phyloP scores from a whole-genome alignment of 2,329 filamentous ascomycete genomes.

The Didymella sp. region DNA sequence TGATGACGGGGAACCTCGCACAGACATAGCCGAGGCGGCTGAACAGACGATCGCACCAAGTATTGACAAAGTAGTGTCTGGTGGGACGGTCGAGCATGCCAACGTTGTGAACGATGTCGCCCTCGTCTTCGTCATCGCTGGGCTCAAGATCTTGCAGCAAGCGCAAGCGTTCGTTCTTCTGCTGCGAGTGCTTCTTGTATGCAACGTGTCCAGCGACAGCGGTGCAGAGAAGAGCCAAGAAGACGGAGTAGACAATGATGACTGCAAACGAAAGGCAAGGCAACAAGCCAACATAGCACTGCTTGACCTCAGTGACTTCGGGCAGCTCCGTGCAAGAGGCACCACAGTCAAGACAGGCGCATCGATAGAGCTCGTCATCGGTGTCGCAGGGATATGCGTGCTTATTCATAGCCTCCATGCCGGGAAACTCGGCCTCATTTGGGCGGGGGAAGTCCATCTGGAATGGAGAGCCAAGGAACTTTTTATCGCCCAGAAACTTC shows the following conservation, averaged over 20 bases:
- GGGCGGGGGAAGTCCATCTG: constrained; percentile 89
- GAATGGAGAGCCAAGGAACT: constrained; percentile 89
- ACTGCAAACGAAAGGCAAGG: constrained; percentile 94
- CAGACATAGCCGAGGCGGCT: constrained; percentile 79
- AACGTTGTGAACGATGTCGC: constrained; percentile 77
- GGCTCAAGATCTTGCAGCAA: constrained; percentile 82
- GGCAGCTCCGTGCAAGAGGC: constrained; percentile 84
- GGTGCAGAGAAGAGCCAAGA: constrained; percentile 71
- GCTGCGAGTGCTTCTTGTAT: constrained; percentile 74
- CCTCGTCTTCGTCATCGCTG: constrained; percentile 94
- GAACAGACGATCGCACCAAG: constrained; percentile 80
- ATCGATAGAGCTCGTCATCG: constrained; percentile 82
- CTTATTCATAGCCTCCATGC: constrained; percentile 76
- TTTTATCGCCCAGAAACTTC: constrained; percentile 92
- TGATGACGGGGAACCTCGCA: constrained; percentile 83
- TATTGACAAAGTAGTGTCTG: constrained; percentile 83
- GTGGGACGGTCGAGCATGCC: constrained; percentile 81
- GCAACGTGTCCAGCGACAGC: constrained; percentile 76
- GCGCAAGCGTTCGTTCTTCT: constrained; percentile 81
- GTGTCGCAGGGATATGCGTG: constrained; percentile 88
- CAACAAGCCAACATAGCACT: constrained; percentile 84
- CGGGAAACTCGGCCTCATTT: constrained; percentile 64
- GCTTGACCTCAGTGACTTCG: constrained; percentile 70
- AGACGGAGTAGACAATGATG: constrained; percentile 81
- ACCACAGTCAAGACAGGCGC: constrained; percentile 92